Percentiles rank a stretch among this genome's conserved stretches.
These are phyloP conservation scores for Hymenoscyphus albidus DNA, from an alignment of 2,329 filamentous ascomycete species.

Conservation along the genomic window DNA sequence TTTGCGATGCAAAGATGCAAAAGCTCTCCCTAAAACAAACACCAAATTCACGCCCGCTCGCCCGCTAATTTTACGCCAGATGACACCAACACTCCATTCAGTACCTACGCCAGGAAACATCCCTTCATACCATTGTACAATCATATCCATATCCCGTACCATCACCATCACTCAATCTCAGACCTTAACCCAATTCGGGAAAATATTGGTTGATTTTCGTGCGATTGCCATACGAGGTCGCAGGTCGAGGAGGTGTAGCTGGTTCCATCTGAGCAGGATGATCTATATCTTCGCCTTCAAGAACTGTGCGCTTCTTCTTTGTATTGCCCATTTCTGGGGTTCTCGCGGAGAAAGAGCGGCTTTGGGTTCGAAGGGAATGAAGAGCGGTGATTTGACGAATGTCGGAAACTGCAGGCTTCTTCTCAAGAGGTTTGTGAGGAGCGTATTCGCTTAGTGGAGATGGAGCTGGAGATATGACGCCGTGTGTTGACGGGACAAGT, in stretches of 20 bases:
- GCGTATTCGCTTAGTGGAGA: slow-evolving; percentile 3
- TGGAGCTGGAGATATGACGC: slow-evolving; percentile 8
- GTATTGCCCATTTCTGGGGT: slow-evolving; percentile 29
- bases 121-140: too few relatives aligned
- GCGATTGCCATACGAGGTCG: slow-evolving; percentile 24
- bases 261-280: slow-evolving; percentile 7
- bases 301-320: slow-evolving; percentile 30
- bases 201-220: slow-evolving; percentile 33
- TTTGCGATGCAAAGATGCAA: too few relatives aligned
- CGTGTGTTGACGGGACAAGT: slow-evolving; percentile 18
- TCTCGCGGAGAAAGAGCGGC: slow-evolving; percentile 10
- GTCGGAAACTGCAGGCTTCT: slow-evolving; percentile 11
- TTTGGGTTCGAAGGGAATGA: slow-evolving; percentile 10
- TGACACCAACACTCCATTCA: neutral
- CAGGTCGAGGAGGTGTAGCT: slow-evolving; percentile 1
- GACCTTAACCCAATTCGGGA: slow-evolving; percentile 23
- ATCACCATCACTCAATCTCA: neutral
- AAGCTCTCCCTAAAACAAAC: too few relatives aligned
- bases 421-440: slow-evolving; percentile 8
- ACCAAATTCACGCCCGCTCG: too few relatives aligned
- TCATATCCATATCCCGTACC: neutral
- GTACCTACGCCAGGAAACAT: neutral
- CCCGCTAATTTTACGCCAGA: too few relatives aligned
- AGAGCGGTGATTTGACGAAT: slow-evolving; percentile 15
- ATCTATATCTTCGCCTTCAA: slow-evolving; percentile 8